Conservation (phyloP, 352 stramenopile species). For the Thalassiosira livingstoniorum region DNA sequence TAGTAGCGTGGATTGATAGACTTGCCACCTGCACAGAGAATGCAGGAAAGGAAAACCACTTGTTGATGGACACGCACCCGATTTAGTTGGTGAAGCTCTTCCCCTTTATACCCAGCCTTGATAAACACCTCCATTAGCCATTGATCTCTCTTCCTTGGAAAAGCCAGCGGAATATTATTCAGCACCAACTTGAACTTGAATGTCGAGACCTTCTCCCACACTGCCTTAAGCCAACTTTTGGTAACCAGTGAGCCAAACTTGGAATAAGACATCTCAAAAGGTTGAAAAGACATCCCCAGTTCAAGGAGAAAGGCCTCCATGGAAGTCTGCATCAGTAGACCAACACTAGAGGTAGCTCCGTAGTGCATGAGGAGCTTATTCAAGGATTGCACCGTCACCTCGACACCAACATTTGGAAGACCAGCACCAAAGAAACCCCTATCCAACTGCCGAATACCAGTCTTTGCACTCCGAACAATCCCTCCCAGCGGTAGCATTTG, state of each 20-base stretch:
- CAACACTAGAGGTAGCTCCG: slow-evolving; percentile 5
- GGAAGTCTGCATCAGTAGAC: slow-evolving; percentile 1
- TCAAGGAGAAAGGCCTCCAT: slow-evolving; percentile 25
- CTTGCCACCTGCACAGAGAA: slow-evolving; percentile 13
- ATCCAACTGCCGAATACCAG: slow-evolving; percentile 5
- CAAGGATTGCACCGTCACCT: slow-evolving; percentile 3
- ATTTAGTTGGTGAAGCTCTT: slow-evolving; percentile 25
- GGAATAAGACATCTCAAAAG: slow-evolving; percentile 4
- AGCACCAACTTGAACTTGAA: slow-evolving; percentile 24
- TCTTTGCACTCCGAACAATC: slow-evolving; percentile 5
- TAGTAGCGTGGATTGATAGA: slow-evolving; percentile 22
- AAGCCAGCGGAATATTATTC: slow-evolving; percentile 1
- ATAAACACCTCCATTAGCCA: slow-evolving; percentile 35
- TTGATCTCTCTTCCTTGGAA: slow-evolving; percentile 15
- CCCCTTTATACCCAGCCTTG: background rate
- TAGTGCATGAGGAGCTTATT: slow-evolving; percentile 42
- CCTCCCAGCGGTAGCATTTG: slow-evolving; percentile 18
- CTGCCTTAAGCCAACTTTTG: slow-evolving; percentile 6
- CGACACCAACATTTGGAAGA: slow-evolving; percentile 14
- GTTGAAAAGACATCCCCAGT: slow-evolving; percentile 17
- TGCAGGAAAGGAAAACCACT: slow-evolving; percentile 30
- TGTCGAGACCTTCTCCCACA: slow-evolving; percentile 36
- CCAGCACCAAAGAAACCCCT: slow-evolving; percentile 33
- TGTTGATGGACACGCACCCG: slow-evolving; percentile 21
- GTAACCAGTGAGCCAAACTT: background rate